phyloP scores from a whole-genome alignment of 2,329 filamentous ascomycete species.

The Cercospora zeina region DNA sequence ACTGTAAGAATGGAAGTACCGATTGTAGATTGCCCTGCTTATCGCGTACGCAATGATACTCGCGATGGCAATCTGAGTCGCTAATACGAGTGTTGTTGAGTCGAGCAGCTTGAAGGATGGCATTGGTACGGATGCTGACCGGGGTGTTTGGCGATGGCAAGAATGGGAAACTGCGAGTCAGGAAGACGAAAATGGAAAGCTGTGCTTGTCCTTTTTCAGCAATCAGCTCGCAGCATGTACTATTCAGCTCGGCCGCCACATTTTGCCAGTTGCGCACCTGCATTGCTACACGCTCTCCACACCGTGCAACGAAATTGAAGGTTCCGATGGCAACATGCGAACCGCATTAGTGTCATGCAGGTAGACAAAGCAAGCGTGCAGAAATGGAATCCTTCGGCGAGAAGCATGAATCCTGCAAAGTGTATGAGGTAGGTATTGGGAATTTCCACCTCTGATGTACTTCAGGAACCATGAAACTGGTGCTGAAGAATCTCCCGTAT shows the following conservation, averaged over 20 bases:
- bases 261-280: background rate
- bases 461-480: no score
- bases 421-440: background rate
- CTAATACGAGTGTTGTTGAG: background rate
- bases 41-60: conserved; percentile 3
- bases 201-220: background rate
- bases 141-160: background rate
- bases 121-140: background rate
- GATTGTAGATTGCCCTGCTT: conserved; percentile 39
- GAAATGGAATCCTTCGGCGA: background rate
- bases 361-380: background rate
- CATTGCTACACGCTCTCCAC: background rate
- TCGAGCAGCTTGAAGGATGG: background rate
- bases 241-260: background rate
- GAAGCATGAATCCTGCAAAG: background rate
- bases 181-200: background rate
- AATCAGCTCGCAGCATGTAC: background rate
- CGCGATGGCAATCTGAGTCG: background rate
- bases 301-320: background rate
- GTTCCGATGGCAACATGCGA: background rate
- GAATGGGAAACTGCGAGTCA: background rate
- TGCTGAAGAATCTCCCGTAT: no score
- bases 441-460: no score
- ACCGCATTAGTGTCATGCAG: background rate
- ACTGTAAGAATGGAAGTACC: conserved; percentile 47